A percentile compares a stretch with the other conserved stretches of the same genome.
Conservation (phyloP, 1,139 yeast genomes). For the Maudiozyma humilis region DNA sequence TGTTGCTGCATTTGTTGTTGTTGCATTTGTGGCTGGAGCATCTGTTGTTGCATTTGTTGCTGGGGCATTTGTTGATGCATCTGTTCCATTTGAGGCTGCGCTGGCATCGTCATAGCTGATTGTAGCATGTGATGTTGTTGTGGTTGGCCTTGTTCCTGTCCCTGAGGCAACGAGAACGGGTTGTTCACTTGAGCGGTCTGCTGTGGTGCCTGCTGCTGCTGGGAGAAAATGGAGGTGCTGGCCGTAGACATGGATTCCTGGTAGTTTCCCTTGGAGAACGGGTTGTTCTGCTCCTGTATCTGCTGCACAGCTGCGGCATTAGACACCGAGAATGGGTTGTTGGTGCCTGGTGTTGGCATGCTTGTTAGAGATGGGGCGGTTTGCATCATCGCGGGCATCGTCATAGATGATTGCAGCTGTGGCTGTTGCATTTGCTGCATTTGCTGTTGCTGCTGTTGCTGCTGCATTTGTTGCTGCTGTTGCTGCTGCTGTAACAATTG, state of each 20-base stretch:
- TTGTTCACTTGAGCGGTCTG: conserved; percentile 10
- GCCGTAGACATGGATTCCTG: not conserved
- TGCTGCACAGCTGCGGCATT: conserved; percentile 12
- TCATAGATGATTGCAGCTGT: conserved; percentile 31
- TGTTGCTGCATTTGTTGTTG: not conserved
- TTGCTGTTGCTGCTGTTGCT: not conserved
- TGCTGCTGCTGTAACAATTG: not conserved
- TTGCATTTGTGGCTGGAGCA: conserved; percentile 5
- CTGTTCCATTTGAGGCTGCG: not conserved
- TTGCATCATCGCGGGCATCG: conserved; percentile 84
- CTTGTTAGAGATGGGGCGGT: not conserved
- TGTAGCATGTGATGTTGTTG: conserved; percentile 13
- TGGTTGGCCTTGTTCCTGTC: conserved; percentile 21
- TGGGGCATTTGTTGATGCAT: conserved; percentile 13
- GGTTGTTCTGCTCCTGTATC: conserved; percentile 18
- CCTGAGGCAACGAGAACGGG: conserved; percentile 17
- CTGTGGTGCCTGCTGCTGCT: conserved; percentile 14
- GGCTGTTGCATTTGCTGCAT: conserved; percentile 2
- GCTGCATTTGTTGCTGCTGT: not conserved
- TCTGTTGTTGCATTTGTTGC: conserved; percentile 8
- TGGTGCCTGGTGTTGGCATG: conserved; percentile 15
- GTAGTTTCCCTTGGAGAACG: conserved; percentile 14
- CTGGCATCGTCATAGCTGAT: conserved; percentile 4
- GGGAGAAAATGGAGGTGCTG: conserved; percentile 16
- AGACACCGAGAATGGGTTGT: conserved; percentile 23